Percentiles rank a stretch among this genome's conserved stretches.
phyloP scores from a whole-genome alignment of 441 rosid genomes.

The Euphorbia schlechtendalii region DNA sequence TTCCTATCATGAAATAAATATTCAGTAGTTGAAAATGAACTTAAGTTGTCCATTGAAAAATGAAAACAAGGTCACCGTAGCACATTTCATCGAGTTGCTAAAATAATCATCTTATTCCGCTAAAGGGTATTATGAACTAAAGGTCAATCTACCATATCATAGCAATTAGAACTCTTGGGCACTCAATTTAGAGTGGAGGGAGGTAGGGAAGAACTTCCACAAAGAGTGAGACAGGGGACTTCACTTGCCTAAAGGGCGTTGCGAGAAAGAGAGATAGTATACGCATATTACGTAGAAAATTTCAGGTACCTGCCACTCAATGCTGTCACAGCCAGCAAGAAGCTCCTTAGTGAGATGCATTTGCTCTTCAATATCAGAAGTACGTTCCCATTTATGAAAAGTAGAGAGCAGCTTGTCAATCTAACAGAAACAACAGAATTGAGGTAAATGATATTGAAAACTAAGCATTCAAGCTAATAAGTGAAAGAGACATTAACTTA shows the following conservation, averaged over 20 bases:
- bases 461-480: neutral
- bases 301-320: slow-evolving; percentile 89
- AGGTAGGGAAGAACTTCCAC: too few relatives aligned
- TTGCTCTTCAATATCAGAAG: slow-evolving; percentile 56
- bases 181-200: too few relatives aligned
- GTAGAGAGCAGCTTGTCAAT: slow-evolving; percentile 83
- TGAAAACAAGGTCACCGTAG: neutral
- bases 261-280: too few relatives aligned
- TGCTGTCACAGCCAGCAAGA: slow-evolving; percentile 74
- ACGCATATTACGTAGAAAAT: neutral
- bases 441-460: neutral
- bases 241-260: too few relatives aligned
- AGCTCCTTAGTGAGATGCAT: slow-evolving; percentile 61
- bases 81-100: neutral
- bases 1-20: slow-evolving; percentile 60
- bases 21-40: slow-evolving; percentile 34
- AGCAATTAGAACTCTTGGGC: neutral
- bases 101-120: neutral
- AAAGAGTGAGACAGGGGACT: too few relatives aligned
- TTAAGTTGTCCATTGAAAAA: slow-evolving; percentile 11
- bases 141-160: neutral
- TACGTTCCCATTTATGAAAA: slow-evolving; percentile 85
- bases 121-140: neutral
- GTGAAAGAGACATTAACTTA: neutral
- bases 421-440: slow-evolving; percentile 32